Evolutionary conservation across 2,329 filamentous ascomycete species (phyloP), one percentile per base, ranked within the genome.

Genomic region (Stachybotrys elegans): DNA sequence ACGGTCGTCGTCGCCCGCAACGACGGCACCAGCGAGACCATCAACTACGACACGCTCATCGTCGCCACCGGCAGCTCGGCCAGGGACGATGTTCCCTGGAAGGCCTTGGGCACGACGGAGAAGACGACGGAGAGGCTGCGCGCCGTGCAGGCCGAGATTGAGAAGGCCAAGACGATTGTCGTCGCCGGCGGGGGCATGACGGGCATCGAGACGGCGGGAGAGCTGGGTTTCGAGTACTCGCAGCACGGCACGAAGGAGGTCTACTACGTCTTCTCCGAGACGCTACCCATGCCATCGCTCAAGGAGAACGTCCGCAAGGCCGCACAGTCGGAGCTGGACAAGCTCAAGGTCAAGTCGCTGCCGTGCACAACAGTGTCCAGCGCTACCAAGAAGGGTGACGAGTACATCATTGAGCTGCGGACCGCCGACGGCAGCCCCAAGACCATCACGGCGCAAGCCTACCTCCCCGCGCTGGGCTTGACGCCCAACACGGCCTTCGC

Each of bases 401-500:
- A 65, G 22, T 62, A 59, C 2, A 38, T 59, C n/a, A 51, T 72
- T 12, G 60, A 65, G 45, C 57, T 71, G 5, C 59, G 52, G 11
- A 52, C 51, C 31, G 50, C 57, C 4, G 58, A 62, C 43, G 67
- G 65, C 17, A 58, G 43, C n/a, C 63, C 51, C 32, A 59, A 57
- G 48, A 67, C 61, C 4, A 55, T 78, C 41, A 56, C 54, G 13
- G 57, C 69, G 0, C 69, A 73, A 51, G 58, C 74, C 1, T 70
- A 73, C 53, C 55, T 79, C 13, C 73, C 75, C 0, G 67, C 72
- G 0, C 16, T 73, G 52, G 79, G 79, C 25, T 59, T 79, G 32
- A 55, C 65, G 19, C 73, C 78, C 36, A 83, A 82, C 59, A 71
- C 74, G 5, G 70, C 72, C 32, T 81, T 75, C 50, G 54, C 63